A percentile compares a stretch with the other conserved stretches of the same genome.
Evolutionary conservation across 257 asterid species (phyloP).

Genomic region (Rehmannia glutinosa): DNA sequence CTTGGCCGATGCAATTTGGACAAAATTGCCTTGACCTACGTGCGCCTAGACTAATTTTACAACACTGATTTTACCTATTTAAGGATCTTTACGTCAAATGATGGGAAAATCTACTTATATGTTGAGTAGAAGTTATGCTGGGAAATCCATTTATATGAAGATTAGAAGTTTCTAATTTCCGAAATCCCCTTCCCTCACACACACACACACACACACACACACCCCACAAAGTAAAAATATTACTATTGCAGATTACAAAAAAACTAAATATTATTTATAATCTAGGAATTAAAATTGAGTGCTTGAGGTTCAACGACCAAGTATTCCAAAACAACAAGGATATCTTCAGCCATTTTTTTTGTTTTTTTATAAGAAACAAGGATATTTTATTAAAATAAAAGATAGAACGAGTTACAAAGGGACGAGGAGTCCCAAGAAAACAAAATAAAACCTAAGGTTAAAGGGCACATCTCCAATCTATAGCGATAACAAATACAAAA

Average conservation of each 20-base stretch:
- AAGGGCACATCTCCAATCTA: too few relatives aligned
- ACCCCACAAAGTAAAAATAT: not conserved
- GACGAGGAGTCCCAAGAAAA: conserved; percentile 7
- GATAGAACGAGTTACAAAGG: too few relatives aligned
- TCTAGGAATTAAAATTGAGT: not conserved
- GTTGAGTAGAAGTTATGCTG: too few relatives aligned
- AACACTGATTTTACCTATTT: not conserved
- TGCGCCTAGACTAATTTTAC: not conserved
- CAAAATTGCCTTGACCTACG: too few relatives aligned
- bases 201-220: too few relatives aligned
- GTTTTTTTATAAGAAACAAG: too few relatives aligned
- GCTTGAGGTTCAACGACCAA: not conserved
- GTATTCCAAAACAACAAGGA: not conserved
- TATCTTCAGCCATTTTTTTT: conserved; percentile 1
- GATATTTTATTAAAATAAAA: conserved; percentile 3
- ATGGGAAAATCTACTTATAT: not conserved
- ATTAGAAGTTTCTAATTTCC: not conserved
- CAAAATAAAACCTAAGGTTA: too few relatives aligned
- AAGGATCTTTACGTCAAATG: not conserved
- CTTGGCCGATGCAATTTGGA: too few relatives aligned
- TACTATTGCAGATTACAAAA: not conserved
- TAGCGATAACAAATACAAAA: conserved; percentile 81
- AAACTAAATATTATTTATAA: not conserved
- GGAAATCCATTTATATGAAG: too few relatives aligned
- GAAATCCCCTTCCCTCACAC: not conserved